phyloP scores from a whole-genome alignment of 164 flowering plant genomes.

The Amborella trichopoda region DNA sequence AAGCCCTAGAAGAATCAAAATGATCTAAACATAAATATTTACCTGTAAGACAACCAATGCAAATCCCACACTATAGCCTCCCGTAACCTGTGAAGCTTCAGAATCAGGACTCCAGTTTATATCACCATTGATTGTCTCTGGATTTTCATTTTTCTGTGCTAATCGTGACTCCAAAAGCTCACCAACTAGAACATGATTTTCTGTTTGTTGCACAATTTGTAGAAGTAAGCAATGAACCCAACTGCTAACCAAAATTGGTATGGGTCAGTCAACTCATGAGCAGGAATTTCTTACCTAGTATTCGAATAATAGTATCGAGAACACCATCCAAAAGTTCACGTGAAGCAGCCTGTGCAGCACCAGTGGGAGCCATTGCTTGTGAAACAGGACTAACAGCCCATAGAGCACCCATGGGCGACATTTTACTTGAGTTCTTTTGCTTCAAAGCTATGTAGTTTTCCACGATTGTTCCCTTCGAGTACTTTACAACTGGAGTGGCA shows the following conservation, averaged over 20 bases:
- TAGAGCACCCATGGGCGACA: slow-evolving; percentile 39
- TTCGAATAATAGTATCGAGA: slow-evolving; percentile 55
- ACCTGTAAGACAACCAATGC: slow-evolving; percentile 95
- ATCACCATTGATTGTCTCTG: slow-evolving; percentile 51
- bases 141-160: slow-evolving; percentile 33
- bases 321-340: slow-evolving; percentile 78
- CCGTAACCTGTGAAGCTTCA: slow-evolving; percentile 76
- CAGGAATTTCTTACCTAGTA: slow-evolving; percentile 57
- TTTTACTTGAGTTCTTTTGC: slow-evolving; percentile 69
- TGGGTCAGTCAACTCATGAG: too few species aligned
- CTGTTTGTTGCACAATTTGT: slow-evolving; percentile 25
- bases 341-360: slow-evolving; percentile 82
- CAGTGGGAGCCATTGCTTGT: slow-evolving; percentile 78
- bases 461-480: slow-evolving; percentile 40
- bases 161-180: slow-evolving; percentile 80
- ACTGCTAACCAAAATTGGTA: too few species aligned
- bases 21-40: slow-evolving; percentile 3
- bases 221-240: too few species aligned
- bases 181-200: slow-evolving; percentile 94
- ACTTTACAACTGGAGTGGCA: slow-evolving; percentile 31
- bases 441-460: slow-evolving; percentile 53
- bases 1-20: too few species aligned
- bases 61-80: slow-evolving; percentile 89
- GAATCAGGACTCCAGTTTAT: slow-evolving; percentile 67
- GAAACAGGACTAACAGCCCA: slow-evolving; percentile 92